Evolutionary conservation across 805 yeast species (phyloP), one percentile per base, ranked within the genome.

Genomic region (Starmera quercuum): DNA sequence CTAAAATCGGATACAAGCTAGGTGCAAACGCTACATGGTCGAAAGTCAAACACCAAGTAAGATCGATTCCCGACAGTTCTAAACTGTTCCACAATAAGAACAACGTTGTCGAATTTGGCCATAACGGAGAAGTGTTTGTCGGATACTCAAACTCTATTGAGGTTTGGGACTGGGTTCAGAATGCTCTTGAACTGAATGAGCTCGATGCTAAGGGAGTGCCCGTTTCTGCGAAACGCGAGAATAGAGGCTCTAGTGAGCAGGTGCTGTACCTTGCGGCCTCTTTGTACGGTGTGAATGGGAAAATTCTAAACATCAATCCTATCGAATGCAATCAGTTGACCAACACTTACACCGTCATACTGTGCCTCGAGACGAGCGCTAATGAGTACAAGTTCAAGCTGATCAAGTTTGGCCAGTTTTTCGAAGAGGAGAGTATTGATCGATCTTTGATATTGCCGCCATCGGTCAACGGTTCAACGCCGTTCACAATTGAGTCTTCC

Each of bases 91-190:
- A 10, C 7, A 10, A 14, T 25, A 10, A 9, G 3, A 11, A 14
- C 7, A 44, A 40, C 14, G 35, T 42, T 7, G 34, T 48, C 16
- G 63, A 56, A 33, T 54, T 61, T 35, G 69, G 69, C 0, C n/a
- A 35, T 7, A 49, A 56, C 34, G 68, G 70, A 2, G 70, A 65
- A 35, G 34, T 65, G 1, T 42, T 62, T 15, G 24, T 57, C 2
- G 56, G 49, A 0, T 53, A 43, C 30, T 43, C 44, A 4, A 45
- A 51, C 33, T 26, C 44, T 2, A 44, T 65, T 12, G 61, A 63
- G 32, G 51, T 64, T 7, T 65, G 67, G 66, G 68, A 63, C 35
- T 62, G 69, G 69, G 19, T 37, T 2, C 61, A 59, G 3, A 42
- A 51, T 7, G 37, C 42, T 3, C 2, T 28, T 6, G 42, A 38